Evolutionary conservation across 768 basidiomycete genomes (phyloP).

Genomic region (Artomyces pyxidatus): DNA sequence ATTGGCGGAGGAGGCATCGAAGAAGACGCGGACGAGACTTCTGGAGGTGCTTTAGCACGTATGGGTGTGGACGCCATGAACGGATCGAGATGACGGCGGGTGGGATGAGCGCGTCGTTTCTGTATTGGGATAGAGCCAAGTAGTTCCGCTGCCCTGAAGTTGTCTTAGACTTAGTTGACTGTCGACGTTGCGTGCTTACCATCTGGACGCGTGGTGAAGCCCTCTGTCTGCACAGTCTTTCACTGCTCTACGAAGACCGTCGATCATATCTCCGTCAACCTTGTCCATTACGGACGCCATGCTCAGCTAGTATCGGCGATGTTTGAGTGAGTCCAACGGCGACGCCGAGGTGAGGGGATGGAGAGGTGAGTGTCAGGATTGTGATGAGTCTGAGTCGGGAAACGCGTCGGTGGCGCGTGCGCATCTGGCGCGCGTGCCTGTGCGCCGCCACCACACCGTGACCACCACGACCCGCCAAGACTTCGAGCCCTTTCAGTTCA

Average conservation of each 20-base stretch:
- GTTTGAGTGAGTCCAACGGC: neutral
- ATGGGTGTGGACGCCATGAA: constrained; percentile 57
- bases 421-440: too few species aligned
- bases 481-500: too few species aligned
- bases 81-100: constrained; percentile 23
- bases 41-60: constrained; percentile 23
- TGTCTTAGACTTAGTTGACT: constrained; percentile 2
- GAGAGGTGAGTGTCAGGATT: neutral
- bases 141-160: constrained; percentile 66
- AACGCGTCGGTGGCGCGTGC: neutral
- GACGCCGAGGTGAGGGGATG: neutral
- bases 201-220: constrained; percentile 64
- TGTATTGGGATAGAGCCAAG: constrained; percentile 48
- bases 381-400: neutral
- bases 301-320: neutral
- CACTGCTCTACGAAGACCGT: constrained; percentile 51
- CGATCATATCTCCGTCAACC: constrained; percentile 45
- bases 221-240: constrained; percentile 72
- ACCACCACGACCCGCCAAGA: too few species aligned
- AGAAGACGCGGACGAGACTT: constrained; percentile 20
- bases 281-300: constrained; percentile 2
- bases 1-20: constrained; percentile 9
- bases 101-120: constrained; percentile 32
- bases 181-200: constrained; percentile 35
- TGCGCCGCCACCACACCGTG: too few species aligned